Evolutionary conservation across 768 basidiomycete species (phyloP).

Genomic region (Psilocybe sp.): DNA sequence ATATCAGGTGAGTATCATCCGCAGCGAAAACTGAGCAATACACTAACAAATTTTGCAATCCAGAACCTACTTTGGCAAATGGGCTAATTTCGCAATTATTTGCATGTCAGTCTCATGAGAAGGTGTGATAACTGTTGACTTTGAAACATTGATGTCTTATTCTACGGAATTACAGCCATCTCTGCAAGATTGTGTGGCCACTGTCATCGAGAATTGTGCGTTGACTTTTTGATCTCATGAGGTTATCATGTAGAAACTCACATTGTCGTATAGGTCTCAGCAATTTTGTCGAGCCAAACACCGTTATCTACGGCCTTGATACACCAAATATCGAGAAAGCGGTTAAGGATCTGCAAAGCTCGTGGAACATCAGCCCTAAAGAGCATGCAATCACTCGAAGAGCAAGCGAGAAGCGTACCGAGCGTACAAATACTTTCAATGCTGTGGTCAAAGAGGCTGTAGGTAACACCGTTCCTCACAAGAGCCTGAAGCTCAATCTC

Average conservation of each 20-base stretch:
- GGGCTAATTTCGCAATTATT: slow-evolving; percentile 63
- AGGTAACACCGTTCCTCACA: slow-evolving; percentile 15
- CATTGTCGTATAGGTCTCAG: slow-evolving; percentile 43
- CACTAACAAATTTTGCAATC: neutral
- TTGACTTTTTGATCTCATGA: neutral
- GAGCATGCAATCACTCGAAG: slow-evolving; percentile 37
- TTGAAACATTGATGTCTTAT: neutral
- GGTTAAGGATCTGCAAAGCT: slow-evolving; percentile 32
- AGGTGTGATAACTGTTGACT: slow-evolving; percentile 38
- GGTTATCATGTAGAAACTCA: neutral
- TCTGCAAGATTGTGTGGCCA: slow-evolving; percentile 68
- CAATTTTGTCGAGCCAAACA: slow-evolving; percentile 61
- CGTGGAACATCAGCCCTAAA: slow-evolving; percentile 28
- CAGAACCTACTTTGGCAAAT: slow-evolving; percentile 64
- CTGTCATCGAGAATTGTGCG: slow-evolving; percentile 62
- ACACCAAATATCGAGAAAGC: slow-evolving; percentile 39
- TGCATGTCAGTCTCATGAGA: slow-evolving; percentile 79
- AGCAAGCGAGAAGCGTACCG: slow-evolving; percentile 42
- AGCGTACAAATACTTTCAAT: slow-evolving; percentile 40
- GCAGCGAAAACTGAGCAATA: neutral
- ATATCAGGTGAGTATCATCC: slow-evolving; percentile 33
- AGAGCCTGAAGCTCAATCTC: neutral
- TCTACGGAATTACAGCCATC: slow-evolving; percentile 48
- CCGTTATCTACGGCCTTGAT: slow-evolving; percentile 50
- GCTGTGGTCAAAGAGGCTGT: slow-evolving; percentile 43